Base-by-base conservation (phyloP, 2,329 filamentous ascomycete species). In the Penicillium freii region DNA sequence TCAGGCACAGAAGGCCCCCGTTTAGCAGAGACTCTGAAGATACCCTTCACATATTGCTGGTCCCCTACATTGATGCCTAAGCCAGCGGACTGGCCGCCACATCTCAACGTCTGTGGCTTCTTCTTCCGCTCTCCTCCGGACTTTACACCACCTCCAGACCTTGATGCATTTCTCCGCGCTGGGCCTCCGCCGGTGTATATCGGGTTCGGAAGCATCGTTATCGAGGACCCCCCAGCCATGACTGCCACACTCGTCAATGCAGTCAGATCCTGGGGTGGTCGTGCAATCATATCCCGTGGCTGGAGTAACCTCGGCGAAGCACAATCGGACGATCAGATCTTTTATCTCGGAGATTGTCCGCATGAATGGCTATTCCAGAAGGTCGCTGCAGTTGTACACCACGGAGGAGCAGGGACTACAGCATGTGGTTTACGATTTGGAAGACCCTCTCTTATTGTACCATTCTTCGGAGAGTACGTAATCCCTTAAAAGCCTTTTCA, bases 291-390 rank as follows among this genome's bases (percentile, higher is more conserved):
- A 0, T 83, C 81, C 0, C 77, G 77, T 53, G 81, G 81, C 3
- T 84, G 80, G 81, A 77, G 79, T 45, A 75, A 77, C 15, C 70
- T 80, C 23, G 74, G 71, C 44, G 73, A 70, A 9, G 71, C 71
- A 31, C 66, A 60, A 19, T 62, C 56, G 19, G 61, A 60, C 5
- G 43, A 57, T 21, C 71, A 74, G 38, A 71, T 83, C 15, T 80
- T 80, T 57, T 79, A 78, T 62, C 66, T 84, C 9, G 81, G 75
- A 2, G 80, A 84, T 53, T 79, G 77, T 38, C 82, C 82, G 1
- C 81, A 84, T 54, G 79, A 84, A 59, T 84, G 82, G 82, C 72
- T 84, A 0, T 84, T 84, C 63, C 76, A 81, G 60, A 73, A 77
- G n/a, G 81, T 84, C 3, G 75, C 79, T 0, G 77, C 75, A 36